A percentile compares a stretch with the other conserved stretches of the same genome.
phyloP scores from a whole-genome alignment of 768 basidiomycete species.

The Termitomyces bulborhizus region DNA sequence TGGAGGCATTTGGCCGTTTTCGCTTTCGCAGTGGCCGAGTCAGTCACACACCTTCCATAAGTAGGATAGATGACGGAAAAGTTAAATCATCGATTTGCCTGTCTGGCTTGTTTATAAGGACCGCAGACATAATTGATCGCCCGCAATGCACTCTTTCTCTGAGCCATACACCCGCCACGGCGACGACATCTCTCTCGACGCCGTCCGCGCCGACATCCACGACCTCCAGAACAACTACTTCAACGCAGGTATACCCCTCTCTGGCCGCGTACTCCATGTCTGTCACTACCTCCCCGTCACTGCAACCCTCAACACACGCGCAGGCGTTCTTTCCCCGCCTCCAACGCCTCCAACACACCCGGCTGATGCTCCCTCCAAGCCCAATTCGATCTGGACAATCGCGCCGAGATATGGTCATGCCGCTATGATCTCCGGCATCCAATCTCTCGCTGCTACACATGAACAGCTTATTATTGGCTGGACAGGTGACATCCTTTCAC shows the following conservation, averaged over 20 bases:
- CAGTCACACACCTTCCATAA: slow-evolving; percentile 4
- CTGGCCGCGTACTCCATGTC: slow-evolving; percentile 85
- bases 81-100: slow-evolving; percentile 6
- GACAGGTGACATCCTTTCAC: slow-evolving; percentile 79
- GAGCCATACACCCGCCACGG: slow-evolving; percentile 63
- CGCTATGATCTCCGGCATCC: slow-evolving; percentile 93
- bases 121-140: not conserved
- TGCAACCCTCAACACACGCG: slow-evolving; percentile 47
- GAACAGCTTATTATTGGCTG: slow-evolving; percentile 92
- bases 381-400: slow-evolving; percentile 59
- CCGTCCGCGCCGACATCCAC: slow-evolving; percentile 68
- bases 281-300: slow-evolving; percentile 84
- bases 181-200: slow-evolving; percentile 61
- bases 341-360: slow-evolving; percentile 65
- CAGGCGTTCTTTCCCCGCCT: slow-evolving; percentile 65
- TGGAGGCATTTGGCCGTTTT: no score
- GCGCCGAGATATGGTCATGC: slow-evolving; percentile 82
- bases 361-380: slow-evolving; percentile 22
- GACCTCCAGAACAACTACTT: slow-evolving; percentile 68
- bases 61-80: slow-evolving; percentile 4
- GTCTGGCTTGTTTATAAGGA: slow-evolving; percentile 2
- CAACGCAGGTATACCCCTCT: slow-evolving; percentile 49
- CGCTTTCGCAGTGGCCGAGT: no score
- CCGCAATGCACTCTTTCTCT: slow-evolving; percentile 62
- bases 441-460: slow-evolving; percentile 74